phyloP scores from a whole-genome alignment of 2,329 filamentous ascomycete species.

The Lachnellula cervina region DNA sequence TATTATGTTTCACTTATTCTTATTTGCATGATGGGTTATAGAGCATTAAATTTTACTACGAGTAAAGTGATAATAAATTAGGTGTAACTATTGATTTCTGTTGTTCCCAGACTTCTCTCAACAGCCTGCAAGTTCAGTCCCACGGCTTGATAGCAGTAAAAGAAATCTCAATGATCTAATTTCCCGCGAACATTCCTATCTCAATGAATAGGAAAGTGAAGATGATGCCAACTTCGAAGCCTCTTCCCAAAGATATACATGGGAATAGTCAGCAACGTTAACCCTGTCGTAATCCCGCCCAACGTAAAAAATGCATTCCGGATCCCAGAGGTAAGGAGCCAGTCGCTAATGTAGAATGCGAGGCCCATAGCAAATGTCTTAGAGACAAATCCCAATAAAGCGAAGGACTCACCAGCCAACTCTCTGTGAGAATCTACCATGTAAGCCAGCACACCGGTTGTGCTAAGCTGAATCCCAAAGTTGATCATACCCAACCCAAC shows the following conservation, averaged over 20 bases:
- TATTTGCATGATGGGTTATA: no score
- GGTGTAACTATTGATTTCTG: no score
- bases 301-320: constrained; percentile 19
- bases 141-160: no score
- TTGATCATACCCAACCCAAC: constrained; percentile 33
- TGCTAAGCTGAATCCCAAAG: constrained; percentile 35
- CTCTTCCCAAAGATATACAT: constrained; percentile 29
- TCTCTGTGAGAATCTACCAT: constrained; percentile 38
- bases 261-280: constrained; percentile 21
- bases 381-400: constrained; percentile 38
- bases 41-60: no score
- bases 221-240: constrained; percentile 24
- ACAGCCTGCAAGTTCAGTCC: no score
- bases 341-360: constrained; percentile 22
- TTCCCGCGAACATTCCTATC: no score
- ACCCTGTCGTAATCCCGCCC: constrained; percentile 10
- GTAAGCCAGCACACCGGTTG: constrained; percentile 36
- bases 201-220: no score
- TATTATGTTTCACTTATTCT: no score
- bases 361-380: constrained; percentile 34
- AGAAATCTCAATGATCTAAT: no score
- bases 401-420: constrained; percentile 38
- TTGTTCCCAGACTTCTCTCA: no score
- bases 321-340: constrained; percentile 25
- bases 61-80: no score